Conservation (phyloP, 768 basidiomycete genomes). For the Paxillus ammoniavirescens region DNA sequence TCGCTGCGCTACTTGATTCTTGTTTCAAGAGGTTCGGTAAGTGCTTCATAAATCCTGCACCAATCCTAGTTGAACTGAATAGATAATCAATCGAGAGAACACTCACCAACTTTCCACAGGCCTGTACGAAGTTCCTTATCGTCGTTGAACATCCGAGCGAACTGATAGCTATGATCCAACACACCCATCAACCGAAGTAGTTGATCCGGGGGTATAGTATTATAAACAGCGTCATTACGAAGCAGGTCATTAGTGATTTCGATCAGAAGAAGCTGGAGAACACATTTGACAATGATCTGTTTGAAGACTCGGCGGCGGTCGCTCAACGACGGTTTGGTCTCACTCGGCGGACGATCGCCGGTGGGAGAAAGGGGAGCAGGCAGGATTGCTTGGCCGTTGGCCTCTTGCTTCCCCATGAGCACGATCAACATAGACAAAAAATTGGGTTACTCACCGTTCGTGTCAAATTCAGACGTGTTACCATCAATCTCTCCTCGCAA, state of each 20-base stretch:
- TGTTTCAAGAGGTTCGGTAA: slow-evolving; percentile 96
- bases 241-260: slow-evolving; percentile 96
- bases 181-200: slow-evolving; percentile 92
- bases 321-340: slow-evolving; percentile 52
- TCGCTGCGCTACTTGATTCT: slow-evolving; percentile 95
- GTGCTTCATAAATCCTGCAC: slow-evolving; percentile 98
- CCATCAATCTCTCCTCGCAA: slow-evolving; percentile 83
- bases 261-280: slow-evolving; percentile 91
- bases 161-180: slow-evolving; percentile 95
- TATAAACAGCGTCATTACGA: slow-evolving; percentile 89
- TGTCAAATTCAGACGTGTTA: slow-evolving; percentile 52
- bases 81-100: not conserved
- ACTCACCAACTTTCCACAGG: slow-evolving; percentile 98
- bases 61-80: slow-evolving; percentile 2
- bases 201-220: slow-evolving; percentile 91
- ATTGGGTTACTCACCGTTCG: slow-evolving; percentile 28
- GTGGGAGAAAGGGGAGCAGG: slow-evolving; percentile 86
- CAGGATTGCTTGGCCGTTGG: slow-evolving; percentile 66
- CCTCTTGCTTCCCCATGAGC: slow-evolving; percentile 43
- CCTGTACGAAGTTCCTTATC: slow-evolving; percentile 96
- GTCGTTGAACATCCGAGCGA: slow-evolving; percentile 96
- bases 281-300: slow-evolving; percentile 99
- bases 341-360: slow-evolving; percentile 49
- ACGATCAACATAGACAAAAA: slow-evolving; percentile 1
- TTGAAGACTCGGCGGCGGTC: slow-evolving; percentile 89